Conservation (phyloP, 192 early-diverging fungal genomes). For the Backusella sp. region DNA sequence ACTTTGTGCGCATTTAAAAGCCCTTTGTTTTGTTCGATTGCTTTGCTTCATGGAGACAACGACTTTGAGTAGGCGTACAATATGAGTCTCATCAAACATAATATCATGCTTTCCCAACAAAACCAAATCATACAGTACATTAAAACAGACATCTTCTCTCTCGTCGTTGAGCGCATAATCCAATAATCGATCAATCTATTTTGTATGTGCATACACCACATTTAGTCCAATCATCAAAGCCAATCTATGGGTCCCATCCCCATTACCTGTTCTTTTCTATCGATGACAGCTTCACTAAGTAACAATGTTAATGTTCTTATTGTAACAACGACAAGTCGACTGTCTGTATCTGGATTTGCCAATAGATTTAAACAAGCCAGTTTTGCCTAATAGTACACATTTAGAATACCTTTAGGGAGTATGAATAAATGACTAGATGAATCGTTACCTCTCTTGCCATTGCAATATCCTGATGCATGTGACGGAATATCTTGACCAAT, state of each 20-base stretch:
- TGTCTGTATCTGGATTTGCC: conserved; percentile 25
- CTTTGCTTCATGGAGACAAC: background rate
- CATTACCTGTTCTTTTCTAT: conserved; percentile 39
- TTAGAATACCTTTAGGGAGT: too few relatives aligned
- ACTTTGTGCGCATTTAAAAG: conserved; percentile 16
- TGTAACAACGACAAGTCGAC: conserved; percentile 37
- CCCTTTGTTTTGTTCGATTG: conserved; percentile 9
- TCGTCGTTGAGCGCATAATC: conserved; percentile 17
- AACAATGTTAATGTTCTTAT: conserved; percentile 40
- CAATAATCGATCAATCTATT: conserved; percentile 21
- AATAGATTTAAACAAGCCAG: conserved; percentile 40
- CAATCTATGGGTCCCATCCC: background rate
- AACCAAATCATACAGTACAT: conserved; percentile 20
- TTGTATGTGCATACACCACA: background rate
- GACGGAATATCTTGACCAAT: conserved; percentile 47
- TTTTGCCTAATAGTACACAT: conserved; percentile 32
- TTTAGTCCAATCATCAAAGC: too few relatives aligned
- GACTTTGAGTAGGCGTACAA: conserved; percentile 9
- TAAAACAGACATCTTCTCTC: conserved; percentile 13
- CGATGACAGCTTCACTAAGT: conserved; percentile 39
- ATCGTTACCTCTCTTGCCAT: conserved; percentile 37
- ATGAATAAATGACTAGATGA: too few relatives aligned
- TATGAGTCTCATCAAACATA: conserved; percentile 10
- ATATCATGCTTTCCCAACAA: conserved; percentile 19
- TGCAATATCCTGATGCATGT: conserved; percentile 48